Evolutionary conservation across 768 basidiomycete genomes (phyloP).

Genomic region (Lentinula guzmanii): DNA sequence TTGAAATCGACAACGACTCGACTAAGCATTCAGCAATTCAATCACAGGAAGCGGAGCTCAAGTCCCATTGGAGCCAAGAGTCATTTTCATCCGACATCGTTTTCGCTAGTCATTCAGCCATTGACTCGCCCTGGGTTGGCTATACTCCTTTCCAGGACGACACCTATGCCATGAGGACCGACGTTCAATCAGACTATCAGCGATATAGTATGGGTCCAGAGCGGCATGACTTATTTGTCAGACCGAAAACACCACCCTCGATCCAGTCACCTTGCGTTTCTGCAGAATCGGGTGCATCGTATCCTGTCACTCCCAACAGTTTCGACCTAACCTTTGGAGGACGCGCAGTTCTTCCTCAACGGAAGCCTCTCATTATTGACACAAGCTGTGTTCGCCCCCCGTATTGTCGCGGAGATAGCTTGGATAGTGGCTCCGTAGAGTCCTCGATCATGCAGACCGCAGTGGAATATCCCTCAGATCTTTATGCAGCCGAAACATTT

Average conservation of each 20-base stretch:
- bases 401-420: constrained; percentile 40
- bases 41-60: constrained; percentile 22
- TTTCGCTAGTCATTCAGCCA: constrained; percentile 33
- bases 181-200: constrained; percentile 53
- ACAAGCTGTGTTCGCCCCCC: constrained; percentile 39
- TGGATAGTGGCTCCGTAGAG: constrained; percentile 38
- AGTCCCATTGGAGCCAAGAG: constrained; percentile 60
- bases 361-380: constrained; percentile 49
- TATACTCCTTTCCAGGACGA: constrained; percentile 22
- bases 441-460: constrained; percentile 74
- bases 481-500: constrained; percentile 49
- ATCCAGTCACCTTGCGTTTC: constrained; percentile 31
- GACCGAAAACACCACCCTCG: constrained; percentile 42
- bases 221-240: constrained; percentile 35
- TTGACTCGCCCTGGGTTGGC: constrained; percentile 34
- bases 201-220: constrained; percentile 30
- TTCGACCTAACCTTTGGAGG: constrained; percentile 34
- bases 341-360: constrained; percentile 23
- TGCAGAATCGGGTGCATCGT: constrained; percentile 31
- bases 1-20: constrained; percentile 62
- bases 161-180: constrained; percentile 43
- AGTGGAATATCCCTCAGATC: constrained; percentile 49
- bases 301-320: constrained; percentile 55
- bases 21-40: constrained; percentile 34
- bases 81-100: constrained; percentile 38